These are phyloP conservation scores for Rhodocollybia butyracea DNA, from an alignment of 768 basidiomycete genomes.

Conservation along the genomic window DNA sequence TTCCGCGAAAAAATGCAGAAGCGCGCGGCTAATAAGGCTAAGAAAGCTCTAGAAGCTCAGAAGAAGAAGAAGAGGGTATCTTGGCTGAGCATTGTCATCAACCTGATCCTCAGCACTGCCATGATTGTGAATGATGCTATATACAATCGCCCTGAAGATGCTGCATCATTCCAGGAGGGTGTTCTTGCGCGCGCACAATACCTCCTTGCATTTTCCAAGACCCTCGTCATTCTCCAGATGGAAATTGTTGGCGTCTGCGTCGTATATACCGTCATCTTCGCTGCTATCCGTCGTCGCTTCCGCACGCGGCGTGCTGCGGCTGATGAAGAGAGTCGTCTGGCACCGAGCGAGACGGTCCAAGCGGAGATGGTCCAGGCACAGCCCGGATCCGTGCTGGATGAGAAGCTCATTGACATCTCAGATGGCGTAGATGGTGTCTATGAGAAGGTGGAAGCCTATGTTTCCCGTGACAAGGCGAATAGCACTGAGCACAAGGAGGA, in stretches of 20 bases:
- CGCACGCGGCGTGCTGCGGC: neutral
- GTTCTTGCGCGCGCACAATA: neutral
- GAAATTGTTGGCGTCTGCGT: neutral
- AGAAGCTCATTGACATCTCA: slow-evolving; percentile 1
- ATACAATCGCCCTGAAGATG: neutral
- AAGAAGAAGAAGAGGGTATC: neutral
- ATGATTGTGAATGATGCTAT: neutral
- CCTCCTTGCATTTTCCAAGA: neutral
- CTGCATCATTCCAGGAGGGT: neutral
- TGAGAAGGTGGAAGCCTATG: slow-evolving; percentile 2
- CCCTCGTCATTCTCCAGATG: no score
- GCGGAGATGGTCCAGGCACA: neutral
- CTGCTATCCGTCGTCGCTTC: neutral
- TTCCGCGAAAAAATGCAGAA: neutral
- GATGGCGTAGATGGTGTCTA: neutral
- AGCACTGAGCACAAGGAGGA: neutral
- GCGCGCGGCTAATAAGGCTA: neutral
- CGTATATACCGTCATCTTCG: neutral
- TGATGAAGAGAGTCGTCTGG: slow-evolving; percentile 2
- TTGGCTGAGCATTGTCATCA: neutral
- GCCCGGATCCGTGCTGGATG: neutral
- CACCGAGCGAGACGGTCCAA: neutral
- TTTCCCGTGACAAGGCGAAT: neutral
- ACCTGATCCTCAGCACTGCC: neutral
- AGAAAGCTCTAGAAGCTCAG: neutral